Percentiles rank a stretch among this genome's conserved stretches.
Evolutionary conservation across 495 filamentous ascomycete species (phyloP).

Genomic region (Paragyromitra xinjiangensis): DNA sequence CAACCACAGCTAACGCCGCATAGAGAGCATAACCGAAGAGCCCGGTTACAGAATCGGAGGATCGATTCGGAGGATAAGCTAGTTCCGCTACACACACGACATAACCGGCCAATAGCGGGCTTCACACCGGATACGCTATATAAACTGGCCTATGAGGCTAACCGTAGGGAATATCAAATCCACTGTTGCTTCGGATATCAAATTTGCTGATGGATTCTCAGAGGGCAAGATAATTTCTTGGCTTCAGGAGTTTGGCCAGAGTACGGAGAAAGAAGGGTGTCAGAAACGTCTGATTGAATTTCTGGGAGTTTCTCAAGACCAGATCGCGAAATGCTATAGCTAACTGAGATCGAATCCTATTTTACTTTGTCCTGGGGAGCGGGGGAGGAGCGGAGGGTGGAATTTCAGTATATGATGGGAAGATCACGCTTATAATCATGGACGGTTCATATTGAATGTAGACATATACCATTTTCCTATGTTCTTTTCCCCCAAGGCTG

Average conservation of each 20-base stretch:
- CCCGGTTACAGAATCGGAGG: conserved; percentile 28
- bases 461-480: conserved; percentile 4
- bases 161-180: conserved; percentile 34
- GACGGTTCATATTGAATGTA: neutral
- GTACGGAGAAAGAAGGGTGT: conserved; percentile 16
- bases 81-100: conserved; percentile 32
- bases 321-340: conserved; percentile 3
- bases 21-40: conserved; percentile 26
- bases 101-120: conserved; percentile 28
- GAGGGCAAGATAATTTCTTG: conserved; percentile 40
- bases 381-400: neutral
- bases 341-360: conserved; percentile 2
- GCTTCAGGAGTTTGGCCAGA: conserved; percentile 26
- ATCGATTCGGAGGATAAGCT: conserved; percentile 25
- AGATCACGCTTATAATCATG: conserved; percentile 7
- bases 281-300: conserved; percentile 16
- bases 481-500: neutral
- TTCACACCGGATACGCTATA: conserved; percentile 36
- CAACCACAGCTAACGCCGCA: neutral
- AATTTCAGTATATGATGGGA: neutral
- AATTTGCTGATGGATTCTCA: conserved; percentile 16
- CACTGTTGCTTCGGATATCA: conserved; percentile 4
- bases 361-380: neutral
- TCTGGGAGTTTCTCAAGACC: conserved; percentile 18
- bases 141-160: conserved; percentile 35